Base-by-base conservation (phyloP, 2,329 filamentous ascomycete genomes). In the Nigrospora sphaerica region DNA sequence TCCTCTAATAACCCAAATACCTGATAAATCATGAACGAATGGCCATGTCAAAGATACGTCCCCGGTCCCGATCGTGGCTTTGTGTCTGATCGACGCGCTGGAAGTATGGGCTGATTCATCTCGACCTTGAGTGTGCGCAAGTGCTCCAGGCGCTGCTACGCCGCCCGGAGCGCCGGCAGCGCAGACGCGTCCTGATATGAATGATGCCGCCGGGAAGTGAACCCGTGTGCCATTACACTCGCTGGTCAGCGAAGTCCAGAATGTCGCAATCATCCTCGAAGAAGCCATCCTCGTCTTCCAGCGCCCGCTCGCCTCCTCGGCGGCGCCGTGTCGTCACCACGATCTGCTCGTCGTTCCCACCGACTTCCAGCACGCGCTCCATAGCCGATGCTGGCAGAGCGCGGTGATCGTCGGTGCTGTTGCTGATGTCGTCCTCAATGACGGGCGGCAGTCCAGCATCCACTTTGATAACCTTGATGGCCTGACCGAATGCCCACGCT, bases 211-310 rank as follows among this genome's bases (percentile, higher is more conserved):
- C 23, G 23, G 23, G 7, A 28, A 28, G 7, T 10, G 23, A 6
- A 28, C 23, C 23, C 23, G 23, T 28, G 23, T 2, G 23, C 23
- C 23, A 10, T 74, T 62, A 84, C 32, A 83, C 80, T 61, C 80
- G 70, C 66, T 84, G 80, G 57, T 82, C 80, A 19, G 89, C 87
- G 76, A 93, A 95, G 68, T 95, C 89, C 52, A 95, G 76, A 47
- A 95, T 86, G 63, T 95, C 89, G 55, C 88, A 93, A 61, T 95
- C 90, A 62, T 95, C 88, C 66, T 95, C 90, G 58, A 95, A 95
- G 65, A 95, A 95, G 3, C 85, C 86, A 47, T 88, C 85, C 39
- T 83, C 82, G 35, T 65, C 61, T 31, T 71, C 70, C 14, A 67
- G 63, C 34, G 67, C 62, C 44, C 76, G 72, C 43, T 71, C 73